Conservation (phyloP, 2,329 filamentous ascomycete genomes). For the Fusarium goolgardi region DNA sequence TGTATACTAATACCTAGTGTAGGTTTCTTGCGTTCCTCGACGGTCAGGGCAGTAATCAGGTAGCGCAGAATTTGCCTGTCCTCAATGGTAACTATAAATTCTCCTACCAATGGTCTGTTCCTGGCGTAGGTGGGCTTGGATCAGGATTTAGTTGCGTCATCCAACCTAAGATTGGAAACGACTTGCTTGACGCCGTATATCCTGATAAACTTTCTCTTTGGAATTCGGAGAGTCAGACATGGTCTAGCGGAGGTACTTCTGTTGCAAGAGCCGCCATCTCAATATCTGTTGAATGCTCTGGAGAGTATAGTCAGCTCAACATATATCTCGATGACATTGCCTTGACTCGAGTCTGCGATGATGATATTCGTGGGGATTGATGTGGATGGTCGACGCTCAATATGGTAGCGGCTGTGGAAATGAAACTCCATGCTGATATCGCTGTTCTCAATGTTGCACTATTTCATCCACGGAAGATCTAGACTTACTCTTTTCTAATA, state of each 20-base stretch:
- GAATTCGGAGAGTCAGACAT: background rate
- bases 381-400: accelerated
- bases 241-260: background rate
- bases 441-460: too few species aligned
- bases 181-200: accelerated
- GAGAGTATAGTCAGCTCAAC: background rate
- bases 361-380: background rate
- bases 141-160: background rate
- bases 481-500: too few species aligned
- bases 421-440: too few species aligned
- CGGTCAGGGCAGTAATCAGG: background rate
- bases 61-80: background rate
- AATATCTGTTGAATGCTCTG: accelerated
- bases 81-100: constrained; percentile 1
- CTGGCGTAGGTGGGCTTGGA: accelerated
- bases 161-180: background rate
- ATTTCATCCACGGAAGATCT: too few species aligned
- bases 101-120: background rate
- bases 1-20: accelerated
- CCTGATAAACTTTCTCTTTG: background rate
- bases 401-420: background rate
- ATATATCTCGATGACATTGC: constrained; percentile 4
- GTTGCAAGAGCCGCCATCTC: background rate
- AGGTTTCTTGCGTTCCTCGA: background rate
- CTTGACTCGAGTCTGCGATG: background rate